Base-by-base conservation (phyloP, 805 yeast species). In the Yamadazyma phyllophila region DNA sequence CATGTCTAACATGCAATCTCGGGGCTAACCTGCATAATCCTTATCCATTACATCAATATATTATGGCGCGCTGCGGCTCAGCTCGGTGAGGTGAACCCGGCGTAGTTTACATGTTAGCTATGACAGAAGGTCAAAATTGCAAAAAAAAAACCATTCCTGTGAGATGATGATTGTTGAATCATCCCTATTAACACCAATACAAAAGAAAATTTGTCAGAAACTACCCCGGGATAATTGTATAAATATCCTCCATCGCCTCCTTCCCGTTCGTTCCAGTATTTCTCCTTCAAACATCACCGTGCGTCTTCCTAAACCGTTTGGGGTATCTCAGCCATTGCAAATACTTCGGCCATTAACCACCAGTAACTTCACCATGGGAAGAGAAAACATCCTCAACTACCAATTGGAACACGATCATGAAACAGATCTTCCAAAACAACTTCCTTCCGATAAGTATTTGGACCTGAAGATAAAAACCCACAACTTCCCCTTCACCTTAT, bases 401-500 rank as follows among this genome's bases (percentile, higher is more conserved):
- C 73, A 69, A 51, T 53, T 66, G 46, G 71, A 69, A 41, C 69
- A 67, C 48, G 71, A 66, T 50, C 62, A 67, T 48, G 53, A 67
- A 43, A 61, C 72, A 14, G 73, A 68, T 49, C 53, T 66, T 26
- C 55, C 55, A 9, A 33, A 32, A 32, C 13, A 11, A 3, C 12
- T 31, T 2, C 15, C 46, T 9, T 33, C 33, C 5, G 43, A 37
- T 12, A 35, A 42, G 24, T 20, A 20, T 2, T 36, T 36, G 9
- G 41, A 39, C 16, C 16, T 13, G 15, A 43, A 44, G 16, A 45
- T 48, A 2, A 48, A 45, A 31, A 51, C 35, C 40, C 33, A 31
- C 33, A 63, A 69, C 55, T 65, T 64, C 46, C 77, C 77, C 4
- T 80, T 79, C 59, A 66, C 73, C 1, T 65, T 82, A 39, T 65